Base-by-base conservation (phyloP, 2,329 filamentous ascomycete genomes). In the Alternaria triticina region DNA sequence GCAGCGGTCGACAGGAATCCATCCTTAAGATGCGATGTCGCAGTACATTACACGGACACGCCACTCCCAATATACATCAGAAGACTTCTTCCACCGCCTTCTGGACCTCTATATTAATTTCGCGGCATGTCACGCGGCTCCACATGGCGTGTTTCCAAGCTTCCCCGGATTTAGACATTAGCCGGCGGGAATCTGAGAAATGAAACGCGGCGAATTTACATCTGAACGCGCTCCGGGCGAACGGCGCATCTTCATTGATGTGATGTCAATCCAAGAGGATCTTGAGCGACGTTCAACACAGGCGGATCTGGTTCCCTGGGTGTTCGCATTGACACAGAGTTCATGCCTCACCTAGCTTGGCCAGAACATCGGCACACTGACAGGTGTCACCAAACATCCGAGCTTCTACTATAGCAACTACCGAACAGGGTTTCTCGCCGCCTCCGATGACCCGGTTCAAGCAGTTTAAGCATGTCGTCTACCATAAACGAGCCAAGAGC, bases 401-500 rank as follows among this genome's bases (percentile, higher is more conserved):
- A 52, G 20, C 20, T 13, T 9, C 36, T 17, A 40, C 36, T 40
- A 40, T 40, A 40, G 28, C 13, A 52, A 36, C 28, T 52, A 22
- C 56, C 49, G 36, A 28, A 43, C 51, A 56, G 46, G 56, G 40
- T 46, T 44, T 27, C 47, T 47, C 46, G 44, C 59, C 62, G 61
- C 45, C 51, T 61, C 65, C 59, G 52, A 55, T 57, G 17, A 57
- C 64, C 63, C 69, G 71, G 69, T 57, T 67, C 69, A 69, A 67
- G 57, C 52, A 57, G 69, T 57, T 67, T 70, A 70, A 67, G 57
- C 52, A 57, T 47, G 40, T 56, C 62, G 62, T 75, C 55, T 74
- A 74, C 66, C 58, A 68, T 69, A 70, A 71, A 74, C 72, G 63
- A 70, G 74, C 74, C 73, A 76, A 76, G 74, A 68, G 49, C 36